Evolutionary conservation across 768 basidiomycete genomes (phyloP), one percentile per base, ranked within the genome.

Genomic region (Hirschioporus abietinus): DNA sequence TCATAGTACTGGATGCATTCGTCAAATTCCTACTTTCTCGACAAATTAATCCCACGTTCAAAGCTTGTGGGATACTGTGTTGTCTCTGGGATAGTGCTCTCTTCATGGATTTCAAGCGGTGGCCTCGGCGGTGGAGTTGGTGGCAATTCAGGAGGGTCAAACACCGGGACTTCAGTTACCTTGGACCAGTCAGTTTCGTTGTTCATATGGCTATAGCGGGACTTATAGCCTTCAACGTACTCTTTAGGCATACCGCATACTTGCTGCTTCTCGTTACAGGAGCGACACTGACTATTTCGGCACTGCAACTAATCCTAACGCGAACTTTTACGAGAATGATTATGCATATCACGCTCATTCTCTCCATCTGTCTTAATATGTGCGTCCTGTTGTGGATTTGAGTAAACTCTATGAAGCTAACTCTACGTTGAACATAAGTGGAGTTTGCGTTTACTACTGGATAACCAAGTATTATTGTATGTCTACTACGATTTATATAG

Each of bases 111-210:
- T 42, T 80, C 81, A 7, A 74, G 82, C 66, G 87, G 86, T 35
- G 92, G 92, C 0, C 78, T 90, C 2, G 89, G 89, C 7, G 92
- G 91, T 58, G 90, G 91, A 7, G 76, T 92, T 20, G 91, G 91
- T 7, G 76, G 92, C 20, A 91, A 86, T 18, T 82, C 81, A 66
- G 71, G 68, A 66, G 72, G 70, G 1, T 78, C 72, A 8, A 71
- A 80, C 20, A 80, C 81, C 4, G 91, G 91, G 9, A 84, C 79
- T 6, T 68, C 77, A 23, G 78, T 91, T 3, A 90, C 90, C 0
- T 78, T 93, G 64, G 88, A 94, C 77, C 79, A 82, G 89, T 88
- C 67, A 63, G 84, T 78, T 36, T 23, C 26, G 2, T 27, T 30
- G 7, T 20, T 1, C 23, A 57, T 36, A 57, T 6, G 24, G 18